Percentiles rank a stretch among this genome's conserved stretches.
Conservation (phyloP, 331 rosid species). For the Saraca asoca region DNA sequence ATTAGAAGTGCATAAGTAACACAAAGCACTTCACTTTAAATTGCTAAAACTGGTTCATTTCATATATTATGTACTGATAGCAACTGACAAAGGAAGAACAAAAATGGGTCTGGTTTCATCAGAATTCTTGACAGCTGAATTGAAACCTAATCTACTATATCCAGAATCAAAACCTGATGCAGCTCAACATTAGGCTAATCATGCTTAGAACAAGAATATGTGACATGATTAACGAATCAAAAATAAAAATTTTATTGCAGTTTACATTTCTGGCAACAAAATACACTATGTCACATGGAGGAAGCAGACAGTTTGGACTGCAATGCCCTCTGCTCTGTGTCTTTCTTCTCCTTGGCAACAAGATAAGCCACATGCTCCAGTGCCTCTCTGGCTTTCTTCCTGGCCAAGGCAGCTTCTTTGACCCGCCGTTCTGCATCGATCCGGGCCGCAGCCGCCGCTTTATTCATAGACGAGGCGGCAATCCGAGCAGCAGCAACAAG, state of each 20-base stretch:
- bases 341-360: slow-evolving; percentile 15
- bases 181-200: slow-evolving; percentile 18
- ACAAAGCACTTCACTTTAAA: slow-evolving; percentile 6
- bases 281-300: slow-evolving; percentile 24
- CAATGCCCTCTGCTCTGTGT: background rate
- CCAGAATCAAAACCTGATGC: slow-evolving; percentile 32
- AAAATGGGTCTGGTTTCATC: background rate
- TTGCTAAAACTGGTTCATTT: slow-evolving; percentile 22
- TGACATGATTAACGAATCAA: slow-evolving; percentile 16
- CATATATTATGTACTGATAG: slow-evolving; percentile 21
- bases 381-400: slow-evolving; percentile 58
- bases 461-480: slow-evolving; percentile 46
- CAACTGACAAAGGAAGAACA: slow-evolving; percentile 20
- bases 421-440: slow-evolving; percentile 51
- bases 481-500: slow-evolving; percentile 55
- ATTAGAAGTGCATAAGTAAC: background rate
- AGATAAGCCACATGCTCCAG: slow-evolving; percentile 45
- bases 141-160: slow-evolving; percentile 16
- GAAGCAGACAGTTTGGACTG: slow-evolving; percentile 12
- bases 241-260: slow-evolving; percentile 1
- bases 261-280: slow-evolving; percentile 22
- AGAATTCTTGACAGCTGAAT: slow-evolving; percentile 22
- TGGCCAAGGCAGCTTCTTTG: slow-evolving; percentile 52
- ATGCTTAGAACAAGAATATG: background rate
- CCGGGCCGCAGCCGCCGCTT: slow-evolving; percentile 44